Percentiles rank a stretch among this genome's conserved stretches.
These are phyloP conservation scores for Fusarium tuaranense DNA, from an alignment of 2,329 filamentous ascomycete species.

Conservation along the genomic window DNA sequence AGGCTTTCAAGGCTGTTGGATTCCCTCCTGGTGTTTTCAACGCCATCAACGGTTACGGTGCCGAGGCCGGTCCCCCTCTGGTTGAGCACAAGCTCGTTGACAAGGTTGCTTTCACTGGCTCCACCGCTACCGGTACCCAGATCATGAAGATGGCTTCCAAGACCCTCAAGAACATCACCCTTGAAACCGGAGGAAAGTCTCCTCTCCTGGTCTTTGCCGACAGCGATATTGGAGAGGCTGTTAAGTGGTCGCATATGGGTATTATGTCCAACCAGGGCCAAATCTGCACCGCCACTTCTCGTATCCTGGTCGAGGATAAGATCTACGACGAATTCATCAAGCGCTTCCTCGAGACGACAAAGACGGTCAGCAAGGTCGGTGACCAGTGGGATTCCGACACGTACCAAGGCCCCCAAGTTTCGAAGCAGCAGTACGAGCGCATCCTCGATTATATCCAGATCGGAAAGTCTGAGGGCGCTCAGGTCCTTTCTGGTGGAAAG, in stretches of 20 bases:
- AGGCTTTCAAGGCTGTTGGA: constrained; percentile 77
- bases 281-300: constrained; percentile 78
- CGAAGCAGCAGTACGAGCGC: constrained; percentile 73
- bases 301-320: constrained; percentile 83
- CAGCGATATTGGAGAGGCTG: constrained; percentile 78
- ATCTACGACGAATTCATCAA: constrained; percentile 87
- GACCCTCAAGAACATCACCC: constrained; percentile 61
- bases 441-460: constrained; percentile 71
- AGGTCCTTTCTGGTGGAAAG: constrained; percentile 50
- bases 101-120: constrained; percentile 84
- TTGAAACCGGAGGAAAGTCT: constrained; percentile 83
- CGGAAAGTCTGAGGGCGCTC: constrained; percentile 45
- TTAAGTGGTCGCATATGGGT: constrained; percentile 79
- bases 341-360: constrained; percentile 80
- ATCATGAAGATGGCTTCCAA: constrained; percentile 83
- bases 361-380: constrained; percentile 52
- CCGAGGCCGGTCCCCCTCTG: constrained; percentile 75
- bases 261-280: constrained; percentile 73
- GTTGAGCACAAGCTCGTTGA: constrained; percentile 70
- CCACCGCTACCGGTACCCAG: constrained; percentile 74
- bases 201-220: constrained; percentile 82
- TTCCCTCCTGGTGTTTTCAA: constrained; percentile 82
- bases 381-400: constrained; percentile 52
- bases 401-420: constrained; percentile 59
- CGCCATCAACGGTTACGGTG: constrained; percentile 80